Evolutionary conservation across 257 asterid species (phyloP).

Genomic region (Lithospermum erythrorhizon): DNA sequence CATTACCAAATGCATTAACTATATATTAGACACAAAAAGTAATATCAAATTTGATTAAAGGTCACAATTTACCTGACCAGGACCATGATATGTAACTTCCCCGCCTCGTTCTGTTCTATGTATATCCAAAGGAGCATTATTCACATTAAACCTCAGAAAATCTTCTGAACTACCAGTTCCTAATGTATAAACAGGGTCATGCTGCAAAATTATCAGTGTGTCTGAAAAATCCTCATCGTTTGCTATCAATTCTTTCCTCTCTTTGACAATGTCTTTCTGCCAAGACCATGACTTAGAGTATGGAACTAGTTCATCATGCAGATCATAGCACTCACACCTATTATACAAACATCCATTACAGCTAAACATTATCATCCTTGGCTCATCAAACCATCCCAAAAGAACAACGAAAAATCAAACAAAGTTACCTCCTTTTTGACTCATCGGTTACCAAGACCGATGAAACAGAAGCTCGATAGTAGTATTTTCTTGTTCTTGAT

Average conservation of each 20-base stretch:
- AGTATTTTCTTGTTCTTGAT: constrained; percentile 6
- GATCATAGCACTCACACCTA: constrained; percentile 53
- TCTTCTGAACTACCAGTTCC: constrained; percentile 70
- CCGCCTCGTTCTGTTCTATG: constrained; percentile 86
- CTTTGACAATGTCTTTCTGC: constrained; percentile 62
- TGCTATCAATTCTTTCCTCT: constrained; percentile 30
- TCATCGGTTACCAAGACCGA: constrained; percentile 3
- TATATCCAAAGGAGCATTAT: constrained; percentile 49
- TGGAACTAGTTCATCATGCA: constrained; percentile 59
- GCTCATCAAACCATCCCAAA: neutral
- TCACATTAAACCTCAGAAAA: constrained; percentile 48
- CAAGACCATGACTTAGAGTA: constrained; percentile 78
- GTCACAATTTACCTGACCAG: constrained; percentile 65
- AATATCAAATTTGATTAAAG: neutral
- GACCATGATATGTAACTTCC: constrained; percentile 95
- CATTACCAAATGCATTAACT: neutral
- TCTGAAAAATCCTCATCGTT: constrained; percentile 48
- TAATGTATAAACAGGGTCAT: constrained; percentile 79
- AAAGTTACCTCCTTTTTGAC: constrained; percentile 33
- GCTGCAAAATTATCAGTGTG: constrained; percentile 64
- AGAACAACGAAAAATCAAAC: neutral
- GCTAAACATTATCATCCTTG: neutral
- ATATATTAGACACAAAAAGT: neutral
- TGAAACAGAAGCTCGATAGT: neutral
- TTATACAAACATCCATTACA: neutral